A percentile compares a stretch with the other conserved stretches of the same genome.
Evolutionary conservation across 495 filamentous ascomycete species (phyloP).

Genomic region (Aspergillus conjunctus): DNA sequence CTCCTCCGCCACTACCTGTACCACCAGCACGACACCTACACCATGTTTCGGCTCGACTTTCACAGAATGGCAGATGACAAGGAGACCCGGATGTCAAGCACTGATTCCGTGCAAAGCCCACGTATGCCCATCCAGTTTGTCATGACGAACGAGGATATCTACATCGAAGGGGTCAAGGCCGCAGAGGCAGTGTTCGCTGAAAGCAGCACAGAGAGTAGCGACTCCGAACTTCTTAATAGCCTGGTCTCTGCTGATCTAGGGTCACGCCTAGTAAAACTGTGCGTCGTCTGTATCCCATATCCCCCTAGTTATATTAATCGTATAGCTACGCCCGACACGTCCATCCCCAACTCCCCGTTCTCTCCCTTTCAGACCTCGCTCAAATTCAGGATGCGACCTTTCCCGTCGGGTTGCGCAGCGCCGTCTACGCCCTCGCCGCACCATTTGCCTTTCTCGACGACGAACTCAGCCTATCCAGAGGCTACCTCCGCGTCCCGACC

Average conservation of each 20-base stretch:
- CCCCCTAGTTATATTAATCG: not conserved
- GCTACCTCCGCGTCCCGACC: not conserved
- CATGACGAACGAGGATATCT: constrained; percentile 8
- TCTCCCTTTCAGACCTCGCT: not conserved
- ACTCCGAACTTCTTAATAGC: not conserved
- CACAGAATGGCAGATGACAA: not conserved
- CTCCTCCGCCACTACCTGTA: constrained; percentile 3
- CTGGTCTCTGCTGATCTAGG: constrained; percentile 4
- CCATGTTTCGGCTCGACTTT: constrained; percentile 5
- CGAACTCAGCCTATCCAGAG: constrained; percentile 2
- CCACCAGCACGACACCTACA: not conserved
- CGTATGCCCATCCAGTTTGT: constrained; percentile 2
- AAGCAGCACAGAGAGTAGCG: not conserved
- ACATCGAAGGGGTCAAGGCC: not conserved
- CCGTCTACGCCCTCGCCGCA: constrained; percentile 5
- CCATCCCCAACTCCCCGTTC: not conserved
- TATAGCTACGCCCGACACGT: not conserved
- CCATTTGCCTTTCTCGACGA: constrained; percentile 6
- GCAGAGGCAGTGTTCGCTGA: not conserved
- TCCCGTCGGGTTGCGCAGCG: not conserved
- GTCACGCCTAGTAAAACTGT: not conserved
- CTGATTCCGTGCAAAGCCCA: not conserved
- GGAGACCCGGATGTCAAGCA: not conserved
- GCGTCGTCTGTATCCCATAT: not conserved
- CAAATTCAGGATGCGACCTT: not conserved